These are phyloP conservation scores for Cardamine occulta DNA, from an alignment of 345 rosid genomes.

Conservation along the genomic window DNA sequence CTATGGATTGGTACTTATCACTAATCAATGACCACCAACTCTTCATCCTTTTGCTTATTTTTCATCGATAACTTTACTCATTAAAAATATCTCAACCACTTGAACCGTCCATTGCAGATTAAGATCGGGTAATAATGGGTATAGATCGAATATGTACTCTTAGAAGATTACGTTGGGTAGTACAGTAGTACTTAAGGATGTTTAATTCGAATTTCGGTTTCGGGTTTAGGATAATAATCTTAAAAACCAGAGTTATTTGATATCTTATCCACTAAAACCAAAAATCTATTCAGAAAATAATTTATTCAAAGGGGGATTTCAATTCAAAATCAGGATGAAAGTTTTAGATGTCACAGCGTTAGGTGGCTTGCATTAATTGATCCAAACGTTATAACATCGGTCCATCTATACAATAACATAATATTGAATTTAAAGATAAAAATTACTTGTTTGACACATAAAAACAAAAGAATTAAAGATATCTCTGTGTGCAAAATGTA, in stretches of 20 bases:
- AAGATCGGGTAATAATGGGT: neutral
- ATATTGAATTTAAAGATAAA: neutral
- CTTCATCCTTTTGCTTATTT: constrained; percentile 10
- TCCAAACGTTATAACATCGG: neutral
- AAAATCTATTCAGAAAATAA: neutral
- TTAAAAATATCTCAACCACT: constrained; percentile 11
- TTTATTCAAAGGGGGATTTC: neutral
- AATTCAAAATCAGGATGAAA: neutral
- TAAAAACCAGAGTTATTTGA: neutral
- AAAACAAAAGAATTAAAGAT: neutral
- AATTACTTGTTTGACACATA: neutral
- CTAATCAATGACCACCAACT: constrained; percentile 19
- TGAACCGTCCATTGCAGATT: neutral
- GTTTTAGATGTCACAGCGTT: neutral
- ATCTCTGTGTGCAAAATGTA: neutral
- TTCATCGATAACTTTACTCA: neutral
- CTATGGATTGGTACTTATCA: constrained; percentile 24
- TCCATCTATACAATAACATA: neutral
- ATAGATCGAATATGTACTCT: neutral
- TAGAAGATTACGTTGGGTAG: neutral
- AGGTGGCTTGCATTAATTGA: neutral
- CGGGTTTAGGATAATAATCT: neutral
- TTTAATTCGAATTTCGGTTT: too few relatives aligned
- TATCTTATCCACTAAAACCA: neutral
- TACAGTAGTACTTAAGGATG: too few relatives aligned